Conservation (phyloP, 345 rosid genomes). For the Citrus australasica region DNA sequence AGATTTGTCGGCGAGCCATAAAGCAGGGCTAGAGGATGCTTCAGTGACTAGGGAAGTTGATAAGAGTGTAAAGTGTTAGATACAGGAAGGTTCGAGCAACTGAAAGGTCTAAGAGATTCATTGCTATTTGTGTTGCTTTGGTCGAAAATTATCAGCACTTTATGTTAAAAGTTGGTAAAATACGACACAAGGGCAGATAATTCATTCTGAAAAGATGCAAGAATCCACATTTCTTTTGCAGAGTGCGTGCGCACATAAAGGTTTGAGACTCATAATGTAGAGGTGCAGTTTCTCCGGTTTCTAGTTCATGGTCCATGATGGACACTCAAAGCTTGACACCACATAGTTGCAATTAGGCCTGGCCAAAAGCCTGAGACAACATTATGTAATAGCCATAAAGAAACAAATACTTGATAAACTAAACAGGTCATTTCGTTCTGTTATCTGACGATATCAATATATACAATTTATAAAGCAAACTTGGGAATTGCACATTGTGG, state of each 20-base stretch:
- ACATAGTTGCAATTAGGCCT: background rate
- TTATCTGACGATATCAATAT: too few relatives aligned
- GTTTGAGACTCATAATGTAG: background rate
- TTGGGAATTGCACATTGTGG: background rate
- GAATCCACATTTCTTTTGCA: background rate
- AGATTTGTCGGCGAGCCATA: constrained; percentile 6
- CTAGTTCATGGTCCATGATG: background rate
- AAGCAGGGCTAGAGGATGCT: background rate
- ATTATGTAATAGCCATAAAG: background rate
- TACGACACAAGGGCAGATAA: background rate
- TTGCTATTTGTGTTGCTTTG: background rate
- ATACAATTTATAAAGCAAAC: too few relatives aligned
- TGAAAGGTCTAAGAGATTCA: background rate
- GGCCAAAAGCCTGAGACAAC: background rate
- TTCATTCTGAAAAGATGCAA: background rate
- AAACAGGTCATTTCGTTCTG: too few relatives aligned
- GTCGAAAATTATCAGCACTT: background rate
- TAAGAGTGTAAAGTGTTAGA: background rate
- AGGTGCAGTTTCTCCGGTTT: background rate
- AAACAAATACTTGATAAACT: too few relatives aligned
- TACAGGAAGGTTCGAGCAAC: background rate
- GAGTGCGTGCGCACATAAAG: background rate
- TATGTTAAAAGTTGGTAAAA: background rate
- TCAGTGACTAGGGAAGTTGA: background rate
- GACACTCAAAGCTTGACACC: background rate